A percentile compares a stretch with the other conserved stretches of the same genome.
These are phyloP conservation scores for Ceratocystis albifundus DNA, from an alignment of 2,329 filamentous ascomycete genomes.

Conservation along the genomic window DNA sequence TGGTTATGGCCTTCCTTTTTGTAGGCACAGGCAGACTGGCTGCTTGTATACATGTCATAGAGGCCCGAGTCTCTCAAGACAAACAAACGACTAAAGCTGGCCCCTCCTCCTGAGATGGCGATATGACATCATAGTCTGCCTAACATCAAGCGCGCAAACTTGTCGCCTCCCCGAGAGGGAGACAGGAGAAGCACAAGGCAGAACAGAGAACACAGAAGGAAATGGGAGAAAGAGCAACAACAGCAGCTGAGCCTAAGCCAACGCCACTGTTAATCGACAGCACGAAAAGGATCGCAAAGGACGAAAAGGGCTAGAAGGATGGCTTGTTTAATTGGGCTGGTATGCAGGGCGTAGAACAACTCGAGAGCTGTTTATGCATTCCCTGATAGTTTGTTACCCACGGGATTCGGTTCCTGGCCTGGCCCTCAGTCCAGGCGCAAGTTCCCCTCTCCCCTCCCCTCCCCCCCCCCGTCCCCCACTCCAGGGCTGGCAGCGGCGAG, in stretches of 20 bases:
- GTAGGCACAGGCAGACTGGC: neutral
- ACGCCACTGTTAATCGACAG: neutral
- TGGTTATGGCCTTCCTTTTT: neutral
- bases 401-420: conserved; percentile 8
- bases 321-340: conserved; percentile 2
- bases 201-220: neutral
- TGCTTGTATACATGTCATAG: neutral
- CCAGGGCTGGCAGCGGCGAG: neutral
- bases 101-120: neutral
- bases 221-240: neutral
- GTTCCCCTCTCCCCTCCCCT: no score
- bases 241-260: neutral
- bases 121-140: neutral
- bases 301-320: neutral
- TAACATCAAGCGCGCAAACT: neutral
- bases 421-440: neutral
- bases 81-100: neutral
- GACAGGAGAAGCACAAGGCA: neutral
- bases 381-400: conserved; percentile 7
- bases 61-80: neutral
- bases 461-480: no score
- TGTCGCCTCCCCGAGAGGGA: neutral
- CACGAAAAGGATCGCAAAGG: conserved; percentile 1
- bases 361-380: conserved; percentile 7
- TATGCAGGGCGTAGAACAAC: conserved; percentile 8